A percentile compares a stretch with the other conserved stretches of the same genome.
phyloP scores from a whole-genome alignment of 495 filamentous ascomycete species.

The Cercophora sp. region DNA sequence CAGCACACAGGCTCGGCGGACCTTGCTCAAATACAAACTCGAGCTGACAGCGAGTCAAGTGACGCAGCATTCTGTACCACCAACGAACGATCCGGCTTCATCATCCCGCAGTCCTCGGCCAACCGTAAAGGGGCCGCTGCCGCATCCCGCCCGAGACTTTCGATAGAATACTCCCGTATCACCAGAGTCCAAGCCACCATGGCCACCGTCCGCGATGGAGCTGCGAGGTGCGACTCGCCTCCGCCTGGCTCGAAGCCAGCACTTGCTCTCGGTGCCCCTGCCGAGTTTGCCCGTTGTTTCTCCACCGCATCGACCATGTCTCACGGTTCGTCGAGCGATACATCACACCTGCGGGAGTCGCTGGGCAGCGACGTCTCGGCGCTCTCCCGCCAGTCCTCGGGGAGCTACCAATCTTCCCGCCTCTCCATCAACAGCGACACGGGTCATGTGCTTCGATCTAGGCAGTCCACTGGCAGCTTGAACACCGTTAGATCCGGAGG shows the following conservation, averaged over 20 bases:
- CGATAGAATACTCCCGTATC: background rate
- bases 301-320: constrained; percentile 72
- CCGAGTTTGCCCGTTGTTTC: constrained; percentile 66
- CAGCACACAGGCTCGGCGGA: no score
- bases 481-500: constrained; percentile 28
- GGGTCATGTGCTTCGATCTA: constrained; percentile 44
- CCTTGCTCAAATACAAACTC: no score
- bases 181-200: background rate
- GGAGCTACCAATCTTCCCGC: constrained; percentile 37
- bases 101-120: background rate
- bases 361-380: constrained; percentile 44
- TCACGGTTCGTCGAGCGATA: constrained; percentile 48
- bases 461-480: constrained; percentile 42
- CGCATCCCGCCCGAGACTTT: background rate
- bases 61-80: background rate
- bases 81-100: background rate
- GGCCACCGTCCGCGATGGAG: constrained; percentile 29
- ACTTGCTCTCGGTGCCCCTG: constrained; percentile 57
- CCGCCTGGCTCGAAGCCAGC: constrained; percentile 65
- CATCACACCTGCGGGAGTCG: constrained; percentile 53
- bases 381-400: constrained; percentile 51
- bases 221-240: constrained; percentile 48
- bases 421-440: constrained; percentile 33
- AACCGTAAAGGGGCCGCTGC: no score
- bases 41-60: no score